Conservation (phyloP, 2,329 filamentous ascomycete species). For the Lecanosticta acicola region DNA sequence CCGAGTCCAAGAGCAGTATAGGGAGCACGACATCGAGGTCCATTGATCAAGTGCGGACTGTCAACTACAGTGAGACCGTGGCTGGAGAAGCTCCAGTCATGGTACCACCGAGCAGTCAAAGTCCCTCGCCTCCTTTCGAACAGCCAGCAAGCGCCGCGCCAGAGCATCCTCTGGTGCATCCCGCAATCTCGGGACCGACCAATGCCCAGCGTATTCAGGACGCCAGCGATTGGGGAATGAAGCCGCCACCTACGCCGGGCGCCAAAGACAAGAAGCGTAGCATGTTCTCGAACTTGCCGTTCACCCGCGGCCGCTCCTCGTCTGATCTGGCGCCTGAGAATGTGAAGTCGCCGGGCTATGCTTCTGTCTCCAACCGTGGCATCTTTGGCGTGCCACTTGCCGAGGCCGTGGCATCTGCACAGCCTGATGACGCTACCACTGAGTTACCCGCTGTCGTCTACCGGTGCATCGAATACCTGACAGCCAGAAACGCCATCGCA, state of each 20-base stretch:
- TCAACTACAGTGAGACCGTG: conserved; percentile 54
- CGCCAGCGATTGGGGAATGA: conserved; percentile 79
- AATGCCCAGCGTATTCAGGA: conserved; percentile 82
- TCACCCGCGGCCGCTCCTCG: conserved; percentile 62
- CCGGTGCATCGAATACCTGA: conserved; percentile 88
- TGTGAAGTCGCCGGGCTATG: conserved; percentile 10
- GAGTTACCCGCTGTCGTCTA: conserved; percentile 89
- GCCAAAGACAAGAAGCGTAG: conserved; percentile 78
- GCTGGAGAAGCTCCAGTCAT: conserved; percentile 54
- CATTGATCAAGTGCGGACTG: conserved; percentile 26
- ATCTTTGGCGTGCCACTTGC: conserved; percentile 81
- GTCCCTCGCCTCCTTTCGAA: conserved; percentile 33
- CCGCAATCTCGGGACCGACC: conserved; percentile 71
- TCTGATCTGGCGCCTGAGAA: conserved; percentile 52
- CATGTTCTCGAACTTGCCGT: conserved; percentile 47
- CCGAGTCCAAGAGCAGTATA: conserved; percentile 15
- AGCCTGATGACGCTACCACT: conserved; percentile 65
- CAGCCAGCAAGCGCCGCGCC: conserved; percentile 18
- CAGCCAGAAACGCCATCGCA: conserved; percentile 68
- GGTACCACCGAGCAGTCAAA: conserved; percentile 33
- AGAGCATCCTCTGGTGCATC: conserved; percentile 28
- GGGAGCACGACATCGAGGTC: conserved; percentile 8
- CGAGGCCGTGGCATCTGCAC: conserved; percentile 78
- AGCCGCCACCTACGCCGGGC: conserved; percentile 45
- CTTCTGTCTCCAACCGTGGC: conserved; percentile 32